Evolutionary conservation across 345 rosid genomes (phyloP).

Genomic region (Salix viminalis): DNA sequence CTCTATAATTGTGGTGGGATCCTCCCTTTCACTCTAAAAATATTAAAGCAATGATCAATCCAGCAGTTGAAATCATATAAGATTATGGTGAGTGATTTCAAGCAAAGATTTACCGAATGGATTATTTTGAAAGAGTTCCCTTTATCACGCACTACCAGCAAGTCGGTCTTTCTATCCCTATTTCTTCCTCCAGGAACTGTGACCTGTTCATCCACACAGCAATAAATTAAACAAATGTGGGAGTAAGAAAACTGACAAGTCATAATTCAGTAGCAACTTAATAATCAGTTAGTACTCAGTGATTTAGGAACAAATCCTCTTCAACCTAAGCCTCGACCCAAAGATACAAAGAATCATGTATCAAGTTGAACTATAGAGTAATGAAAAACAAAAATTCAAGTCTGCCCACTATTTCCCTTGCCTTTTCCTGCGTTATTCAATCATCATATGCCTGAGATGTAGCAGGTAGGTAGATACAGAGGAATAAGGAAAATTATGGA

Average conservation of each 20-base stretch:
- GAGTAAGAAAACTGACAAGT: neutral
- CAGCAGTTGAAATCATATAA: neutral
- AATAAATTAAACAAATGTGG: neutral
- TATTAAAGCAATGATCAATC: slow-evolving; percentile 1
- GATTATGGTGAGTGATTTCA: neutral
- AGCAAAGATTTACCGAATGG: slow-evolving; percentile 41
- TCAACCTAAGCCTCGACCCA: no score
- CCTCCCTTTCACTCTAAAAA: slow-evolving; percentile 59
- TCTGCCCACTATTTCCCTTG: neutral
- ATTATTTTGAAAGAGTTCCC: slow-evolving; percentile 78
- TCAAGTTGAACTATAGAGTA: neutral
- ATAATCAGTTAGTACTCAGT: neutral
- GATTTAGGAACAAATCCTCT: no score
- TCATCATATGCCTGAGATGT: neutral
- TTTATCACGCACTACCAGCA: slow-evolving; percentile 76
- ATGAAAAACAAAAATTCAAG: neutral
- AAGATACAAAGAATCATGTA: neutral
- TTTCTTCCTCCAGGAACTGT: slow-evolving; percentile 78
- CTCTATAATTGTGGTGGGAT: slow-evolving; percentile 73
- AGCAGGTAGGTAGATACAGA: neutral
- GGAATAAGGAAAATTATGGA: neutral
- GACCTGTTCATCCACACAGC: slow-evolving; percentile 40
- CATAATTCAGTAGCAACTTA: neutral
- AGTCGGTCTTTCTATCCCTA: slow-evolving; percentile 74
- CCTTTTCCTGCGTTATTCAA: neutral